Evolutionary conservation across 148 eudicot species (phyloP).

Genomic region (Arctostaphylos glauca): DNA sequence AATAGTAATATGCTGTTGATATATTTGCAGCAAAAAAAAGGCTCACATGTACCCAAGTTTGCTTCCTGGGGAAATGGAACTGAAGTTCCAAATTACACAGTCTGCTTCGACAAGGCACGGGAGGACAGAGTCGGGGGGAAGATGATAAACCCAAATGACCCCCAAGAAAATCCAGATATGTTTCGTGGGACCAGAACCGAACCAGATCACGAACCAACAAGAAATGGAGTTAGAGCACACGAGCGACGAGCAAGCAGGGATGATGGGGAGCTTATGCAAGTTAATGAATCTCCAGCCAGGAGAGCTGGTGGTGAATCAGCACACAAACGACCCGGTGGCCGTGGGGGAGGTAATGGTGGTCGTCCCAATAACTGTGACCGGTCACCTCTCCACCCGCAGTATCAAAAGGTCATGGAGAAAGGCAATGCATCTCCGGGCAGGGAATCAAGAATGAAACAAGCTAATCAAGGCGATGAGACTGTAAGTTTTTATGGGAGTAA

Average conservation of each 20-base stretch:
- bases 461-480: constrained; percentile 32
- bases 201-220: constrained; percentile 19
- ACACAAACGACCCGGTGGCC: constrained; percentile 27
- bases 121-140: constrained; percentile 39
- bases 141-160: constrained; percentile 56
- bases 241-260: constrained; percentile 31
- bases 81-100: constrained; percentile 44
- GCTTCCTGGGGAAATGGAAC: constrained; percentile 49
- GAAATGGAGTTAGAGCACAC: constrained; percentile 18
- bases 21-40: constrained; percentile 12
- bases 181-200: constrained; percentile 21
- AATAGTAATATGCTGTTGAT: background rate
- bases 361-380: constrained; percentile 7
- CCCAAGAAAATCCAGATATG: constrained; percentile 39
- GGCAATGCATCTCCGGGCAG: constrained; percentile 22
- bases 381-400: constrained; percentile 25
- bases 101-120: constrained; percentile 45
- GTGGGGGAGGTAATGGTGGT: constrained; percentile 17
- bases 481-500: constrained; percentile 25
- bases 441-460: constrained; percentile 23
- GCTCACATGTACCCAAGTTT: constrained; percentile 40
- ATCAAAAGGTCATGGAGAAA: constrained; percentile 15
- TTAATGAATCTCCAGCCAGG: constrained; percentile 29
- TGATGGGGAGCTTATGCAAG: constrained; percentile 28
- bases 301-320: constrained; percentile 16